phyloP scores from a whole-genome alignment of 257 asterid genomes.

The Agastache rugosa region DNA sequence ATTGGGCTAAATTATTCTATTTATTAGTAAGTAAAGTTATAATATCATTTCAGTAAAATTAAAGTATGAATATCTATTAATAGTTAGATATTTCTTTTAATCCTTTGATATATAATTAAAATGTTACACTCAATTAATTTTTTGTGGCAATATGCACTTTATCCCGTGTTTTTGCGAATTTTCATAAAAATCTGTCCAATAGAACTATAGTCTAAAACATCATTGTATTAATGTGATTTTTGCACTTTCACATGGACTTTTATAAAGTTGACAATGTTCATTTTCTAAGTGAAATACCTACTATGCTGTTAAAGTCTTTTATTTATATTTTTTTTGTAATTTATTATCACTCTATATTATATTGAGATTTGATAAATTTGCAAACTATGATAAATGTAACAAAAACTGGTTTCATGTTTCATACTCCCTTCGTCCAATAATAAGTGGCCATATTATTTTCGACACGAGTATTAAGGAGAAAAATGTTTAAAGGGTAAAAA shows the following conservation, averaged over 20 bases:
- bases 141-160: background rate
- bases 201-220: background rate
- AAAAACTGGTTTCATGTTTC: background rate
- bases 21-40: background rate
- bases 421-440: too few relatives aligned
- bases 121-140: background rate
- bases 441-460: too few relatives aligned
- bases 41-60: too few relatives aligned
- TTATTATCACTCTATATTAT: background rate
- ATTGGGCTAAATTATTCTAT: background rate
- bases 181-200: background rate
- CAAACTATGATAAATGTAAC: background rate
- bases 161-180: background rate
- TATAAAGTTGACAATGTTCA: background rate
- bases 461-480: too few relatives aligned
- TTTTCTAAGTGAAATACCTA: background rate
- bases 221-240: background rate
- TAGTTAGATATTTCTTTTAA: background rate
- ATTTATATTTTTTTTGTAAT: background rate
- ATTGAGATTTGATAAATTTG: background rate
- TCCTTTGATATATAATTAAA: background rate
- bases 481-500: too few relatives aligned
- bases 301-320: background rate
- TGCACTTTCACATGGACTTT: background rate
- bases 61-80: too few relatives aligned